phyloP scores from a whole-genome alignment of 768 basidiomycete genomes.

The Coprinopsis cinerea region DNA sequence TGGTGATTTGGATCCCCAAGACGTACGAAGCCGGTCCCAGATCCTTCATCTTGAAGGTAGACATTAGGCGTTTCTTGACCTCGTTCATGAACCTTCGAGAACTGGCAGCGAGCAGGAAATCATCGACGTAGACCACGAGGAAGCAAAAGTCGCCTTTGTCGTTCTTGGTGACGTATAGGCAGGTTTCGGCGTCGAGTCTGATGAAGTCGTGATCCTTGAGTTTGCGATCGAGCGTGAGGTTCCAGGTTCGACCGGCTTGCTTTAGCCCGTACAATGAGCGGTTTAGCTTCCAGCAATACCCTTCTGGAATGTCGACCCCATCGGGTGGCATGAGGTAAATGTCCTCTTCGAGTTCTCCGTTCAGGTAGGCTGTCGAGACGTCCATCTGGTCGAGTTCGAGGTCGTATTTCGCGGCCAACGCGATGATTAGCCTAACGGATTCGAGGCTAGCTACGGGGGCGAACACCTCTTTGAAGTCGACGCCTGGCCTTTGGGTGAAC shows the following conservation, averaged over 20 bases:
- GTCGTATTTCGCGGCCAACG: conserved; percentile 13
- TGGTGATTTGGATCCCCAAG: conserved; percentile 8
- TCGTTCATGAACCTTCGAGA: conserved; percentile 9
- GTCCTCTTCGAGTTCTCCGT: conserved; percentile 15
- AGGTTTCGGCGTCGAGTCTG: conserved; percentile 9
- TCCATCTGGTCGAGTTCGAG: conserved; percentile 20
- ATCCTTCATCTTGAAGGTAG: conserved; percentile 12
- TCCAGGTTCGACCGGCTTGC: conserved; percentile 13
- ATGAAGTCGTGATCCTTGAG: conserved; percentile 11
- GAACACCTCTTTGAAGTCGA: conserved; percentile 14
- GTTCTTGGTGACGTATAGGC: conserved; percentile 5
- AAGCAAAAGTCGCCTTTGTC: conserved; percentile 9
- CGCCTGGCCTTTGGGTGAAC: conserved; percentile 14
- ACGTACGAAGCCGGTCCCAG: conserved; percentile 7
- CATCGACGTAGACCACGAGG: conserved; percentile 7
- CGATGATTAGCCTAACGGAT: conserved; percentile 14
- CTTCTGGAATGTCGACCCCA: too few species aligned
- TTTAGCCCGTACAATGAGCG: conserved; percentile 16
- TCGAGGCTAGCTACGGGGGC: conserved; percentile 15
- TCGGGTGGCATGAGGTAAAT: conserved; percentile 13
- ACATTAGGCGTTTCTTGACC: conserved; percentile 7
- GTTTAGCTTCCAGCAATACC: too few species aligned
- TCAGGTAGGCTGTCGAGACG: conserved; percentile 16
- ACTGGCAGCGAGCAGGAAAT: conserved; percentile 9
- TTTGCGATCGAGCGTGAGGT: conserved; percentile 6